phyloP scores from a whole-genome alignment of 768 basidiomycete genomes.

The Coprinopsis sp. region DNA sequence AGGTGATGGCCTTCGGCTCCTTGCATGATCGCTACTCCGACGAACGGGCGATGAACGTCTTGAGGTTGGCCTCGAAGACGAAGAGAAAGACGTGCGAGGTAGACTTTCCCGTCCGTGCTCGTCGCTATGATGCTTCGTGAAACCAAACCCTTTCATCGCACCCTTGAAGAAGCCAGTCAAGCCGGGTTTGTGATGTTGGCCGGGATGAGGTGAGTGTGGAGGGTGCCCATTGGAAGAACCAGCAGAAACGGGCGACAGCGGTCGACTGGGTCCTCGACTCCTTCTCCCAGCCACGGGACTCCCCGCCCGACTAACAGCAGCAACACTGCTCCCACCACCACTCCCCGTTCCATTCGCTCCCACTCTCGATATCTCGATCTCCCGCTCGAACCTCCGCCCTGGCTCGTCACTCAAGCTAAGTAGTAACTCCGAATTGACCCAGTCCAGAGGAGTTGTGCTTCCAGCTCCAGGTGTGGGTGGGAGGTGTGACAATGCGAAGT shows the following conservation, averaged over 20 bases:
- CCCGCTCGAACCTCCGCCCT: constrained; percentile 4
- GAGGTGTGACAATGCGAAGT: constrained; percentile 33
- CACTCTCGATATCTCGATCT: constrained; percentile 3
- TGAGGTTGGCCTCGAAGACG: not conserved
- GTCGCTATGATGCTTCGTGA: constrained; percentile 7
- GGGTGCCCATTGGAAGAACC: constrained; percentile 5
- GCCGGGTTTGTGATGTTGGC: too few relatives aligned
- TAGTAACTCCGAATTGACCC: constrained; percentile 83
- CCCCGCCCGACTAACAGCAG: too few relatives aligned
- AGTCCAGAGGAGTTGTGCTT: constrained; percentile 53
- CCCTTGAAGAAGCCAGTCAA: constrained; percentile 10
- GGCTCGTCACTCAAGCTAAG: constrained; percentile 29
- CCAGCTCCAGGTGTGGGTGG: constrained; percentile 45
- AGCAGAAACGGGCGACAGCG: constrained; percentile 1
- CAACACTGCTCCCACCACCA: constrained; percentile 15
- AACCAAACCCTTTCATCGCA: constrained; percentile 10
- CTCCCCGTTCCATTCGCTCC: constrained; percentile 15
- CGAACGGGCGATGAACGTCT: constrained; percentile 2
- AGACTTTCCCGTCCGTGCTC: not conserved
- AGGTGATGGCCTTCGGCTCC: not conserved
- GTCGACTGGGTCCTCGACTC: constrained; percentile 6
- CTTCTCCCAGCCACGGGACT: constrained; percentile 19
- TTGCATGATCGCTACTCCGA: not conserved
- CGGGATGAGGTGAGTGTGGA: too few relatives aligned
- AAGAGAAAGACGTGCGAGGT: not conserved